Conservation (phyloP, 495 filamentous ascomycete genomes). For the Hapsidospora chrysogenum region DNA sequence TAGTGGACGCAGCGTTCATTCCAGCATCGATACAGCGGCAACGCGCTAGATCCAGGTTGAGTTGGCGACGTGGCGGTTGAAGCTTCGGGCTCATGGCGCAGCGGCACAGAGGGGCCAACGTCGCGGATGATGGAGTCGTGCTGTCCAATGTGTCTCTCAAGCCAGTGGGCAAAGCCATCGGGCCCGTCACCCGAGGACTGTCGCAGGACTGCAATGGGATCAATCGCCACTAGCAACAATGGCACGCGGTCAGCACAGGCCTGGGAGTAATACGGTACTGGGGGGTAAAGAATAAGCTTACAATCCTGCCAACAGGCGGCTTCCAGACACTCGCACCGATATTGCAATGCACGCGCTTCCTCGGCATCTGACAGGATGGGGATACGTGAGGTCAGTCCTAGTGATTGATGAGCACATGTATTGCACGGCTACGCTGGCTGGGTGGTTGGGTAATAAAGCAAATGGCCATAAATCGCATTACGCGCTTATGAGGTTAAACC, state of each 20-base stretch:
- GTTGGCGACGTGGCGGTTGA: not conserved
- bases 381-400: conserved; percentile 25
- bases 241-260: not conserved
- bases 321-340: conserved; percentile 33
- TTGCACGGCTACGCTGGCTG: conserved; percentile 1
- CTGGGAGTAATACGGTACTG: no score
- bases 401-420: conserved; percentile 13
- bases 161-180: conserved; percentile 25
- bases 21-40: conserved; percentile 26
- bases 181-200: conserved; percentile 20
- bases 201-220: conserved; percentile 21
- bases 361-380: conserved; percentile 28
- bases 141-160: conserved; percentile 25
- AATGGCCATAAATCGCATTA: not conserved
- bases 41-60: conserved; percentile 10
- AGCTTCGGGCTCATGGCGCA: not conserved
- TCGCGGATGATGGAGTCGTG: conserved; percentile 27
- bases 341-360: conserved; percentile 29
- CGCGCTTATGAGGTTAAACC: no score
- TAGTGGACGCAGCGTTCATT: conserved; percentile 33
- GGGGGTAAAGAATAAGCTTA: conserved; percentile 8
- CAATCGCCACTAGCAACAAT: conserved; percentile 17
- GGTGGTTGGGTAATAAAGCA: not conserved
- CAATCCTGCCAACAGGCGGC: conserved; percentile 28
- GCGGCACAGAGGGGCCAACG: conserved; percentile 3